Percentiles rank a stretch among this genome's conserved stretches.
These are phyloP conservation scores for Candida peoriensis DNA, from an alignment of 805 yeast species.

Conservation along the genomic window DNA sequence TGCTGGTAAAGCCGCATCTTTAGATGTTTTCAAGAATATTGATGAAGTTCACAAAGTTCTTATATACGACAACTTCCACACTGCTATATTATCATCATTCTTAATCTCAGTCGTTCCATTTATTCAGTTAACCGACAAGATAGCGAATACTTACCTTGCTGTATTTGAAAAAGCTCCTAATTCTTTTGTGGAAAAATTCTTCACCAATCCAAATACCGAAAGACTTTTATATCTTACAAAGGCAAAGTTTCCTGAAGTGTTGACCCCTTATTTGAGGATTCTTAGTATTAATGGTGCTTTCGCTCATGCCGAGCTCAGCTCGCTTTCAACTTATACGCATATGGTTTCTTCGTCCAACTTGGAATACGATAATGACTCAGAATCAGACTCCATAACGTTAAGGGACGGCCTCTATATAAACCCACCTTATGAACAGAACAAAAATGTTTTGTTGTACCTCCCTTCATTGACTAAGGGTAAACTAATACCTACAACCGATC, in stretches of 20 bases:
- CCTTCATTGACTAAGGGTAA: conserved; percentile 66
- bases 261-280: conserved; percentile 57
- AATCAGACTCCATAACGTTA: conserved; percentile 47
- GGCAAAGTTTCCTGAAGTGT: conserved; percentile 69
- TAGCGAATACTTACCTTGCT: conserved; percentile 26
- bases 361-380: conserved; percentile 40
- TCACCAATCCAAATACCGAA: conserved; percentile 29
- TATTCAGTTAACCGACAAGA: conserved; percentile 38
- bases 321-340: conserved; percentile 59
- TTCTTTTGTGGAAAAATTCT: conserved; percentile 35
- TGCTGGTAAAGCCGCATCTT: conserved; percentile 27
- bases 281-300: conserved; percentile 59
- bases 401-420: conserved; percentile 43
- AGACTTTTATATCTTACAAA: conserved; percentile 40
- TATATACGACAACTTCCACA: conserved; percentile 44
- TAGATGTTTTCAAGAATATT: conserved; percentile 44
- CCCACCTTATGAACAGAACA: conserved; percentile 52
- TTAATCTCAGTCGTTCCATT: conserved; percentile 34
- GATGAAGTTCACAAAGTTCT: conserved; percentile 36
- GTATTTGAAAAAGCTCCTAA: conserved; percentile 28
- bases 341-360: conserved; percentile 33
- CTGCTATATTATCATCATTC: conserved; percentile 37
- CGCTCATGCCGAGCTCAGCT: conserved; percentile 58
- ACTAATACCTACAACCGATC: conserved; percentile 47
- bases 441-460: conserved; percentile 38